phyloP scores from a whole-genome alignment of 2,329 filamentous ascomycete genomes.

The Dothidotthia symphoricarpi region DNA sequence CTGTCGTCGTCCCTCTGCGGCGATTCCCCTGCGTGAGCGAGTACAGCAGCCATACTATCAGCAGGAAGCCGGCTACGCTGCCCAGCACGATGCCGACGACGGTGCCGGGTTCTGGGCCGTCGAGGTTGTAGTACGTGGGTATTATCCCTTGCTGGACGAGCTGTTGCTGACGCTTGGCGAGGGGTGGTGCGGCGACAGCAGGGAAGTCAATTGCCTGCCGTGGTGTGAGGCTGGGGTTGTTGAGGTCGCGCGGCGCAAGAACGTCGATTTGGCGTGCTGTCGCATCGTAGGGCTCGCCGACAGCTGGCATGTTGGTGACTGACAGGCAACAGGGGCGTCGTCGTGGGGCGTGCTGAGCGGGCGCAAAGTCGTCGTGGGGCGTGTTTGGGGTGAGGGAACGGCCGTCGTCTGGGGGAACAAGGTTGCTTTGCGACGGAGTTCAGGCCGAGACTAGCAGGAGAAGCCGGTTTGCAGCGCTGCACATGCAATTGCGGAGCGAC shows the following conservation, averaged over 20 bases:
- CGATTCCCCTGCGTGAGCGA: constrained; percentile 39
- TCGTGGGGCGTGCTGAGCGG: constrained; percentile 9
- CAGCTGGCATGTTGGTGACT: constrained; percentile 27
- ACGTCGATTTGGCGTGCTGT: constrained; percentile 22
- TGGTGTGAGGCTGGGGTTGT: constrained; percentile 13
- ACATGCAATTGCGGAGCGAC: constrained; percentile 6
- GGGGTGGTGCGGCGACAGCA: constrained; percentile 7
- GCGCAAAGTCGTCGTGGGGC: constrained; percentile 5
- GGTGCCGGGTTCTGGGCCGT: constrained; percentile 55
- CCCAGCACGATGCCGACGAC: constrained; percentile 62
- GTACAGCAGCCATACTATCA: constrained; percentile 54
- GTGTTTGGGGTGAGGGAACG: constrained; percentile 10
- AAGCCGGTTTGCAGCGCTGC: constrained; percentile 14
- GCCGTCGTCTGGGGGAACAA: constrained; percentile 18
- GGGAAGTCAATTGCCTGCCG: constrained; percentile 17
- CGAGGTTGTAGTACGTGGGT: constrained; percentile 59
- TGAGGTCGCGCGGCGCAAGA: constrained; percentile 21
- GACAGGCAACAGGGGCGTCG: constrained; percentile 11
- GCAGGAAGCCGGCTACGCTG: constrained; percentile 53
- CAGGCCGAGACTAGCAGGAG: constrained; percentile 23
- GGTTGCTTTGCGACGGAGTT: constrained; percentile 16
- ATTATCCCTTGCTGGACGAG: constrained; percentile 47
- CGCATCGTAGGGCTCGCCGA: constrained; percentile 21
- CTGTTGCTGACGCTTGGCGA: constrained; percentile 23
- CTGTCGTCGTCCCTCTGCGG: constrained; percentile 33